A percentile compares a stretch with the other conserved stretches of the same genome.
These are phyloP conservation scores for Amborella trichopoda DNA, from an alignment of 164 flowering plant species.

Conservation along the genomic window DNA sequence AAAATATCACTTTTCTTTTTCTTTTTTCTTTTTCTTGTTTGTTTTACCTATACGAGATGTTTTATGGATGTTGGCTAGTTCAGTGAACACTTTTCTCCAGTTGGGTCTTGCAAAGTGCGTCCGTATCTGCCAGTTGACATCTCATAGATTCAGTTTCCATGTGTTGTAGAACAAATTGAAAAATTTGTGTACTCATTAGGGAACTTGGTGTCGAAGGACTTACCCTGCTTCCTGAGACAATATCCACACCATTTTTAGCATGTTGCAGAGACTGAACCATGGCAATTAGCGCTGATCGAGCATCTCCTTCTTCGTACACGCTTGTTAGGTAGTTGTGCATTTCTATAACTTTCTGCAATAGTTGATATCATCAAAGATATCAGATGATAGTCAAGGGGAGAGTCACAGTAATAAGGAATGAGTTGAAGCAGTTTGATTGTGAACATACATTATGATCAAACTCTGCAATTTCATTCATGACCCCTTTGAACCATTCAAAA, in stretches of 20 bases:
- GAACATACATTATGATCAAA: constrained; percentile 44
- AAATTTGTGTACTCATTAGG: background rate
- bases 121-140: constrained; percentile 43
- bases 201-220: background rate
- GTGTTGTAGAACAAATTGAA: background rate
- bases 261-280: constrained; percentile 93
- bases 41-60: constrained; percentile 52
- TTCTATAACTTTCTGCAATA: constrained; percentile 61
- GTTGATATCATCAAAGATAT: background rate
- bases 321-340: constrained; percentile 95
- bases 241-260: constrained; percentile 82
- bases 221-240: constrained; percentile 86
- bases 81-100: constrained; percentile 79
- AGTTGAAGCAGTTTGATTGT: background rate
- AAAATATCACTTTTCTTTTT: background rate
- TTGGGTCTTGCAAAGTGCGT: constrained; percentile 96
- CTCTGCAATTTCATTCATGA: constrained; percentile 88
- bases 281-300: constrained; percentile 81
- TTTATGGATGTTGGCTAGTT: constrained; percentile 36
- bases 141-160: background rate
- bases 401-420: background rate
- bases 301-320: constrained; percentile 96
- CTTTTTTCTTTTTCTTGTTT: background rate
- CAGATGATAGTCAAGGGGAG: background rate
- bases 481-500: constrained; percentile 97